Evolutionary conservation across 2,329 filamentous ascomycete genomes (phyloP).

Genomic region (Huntiella bhutanensis): DNA sequence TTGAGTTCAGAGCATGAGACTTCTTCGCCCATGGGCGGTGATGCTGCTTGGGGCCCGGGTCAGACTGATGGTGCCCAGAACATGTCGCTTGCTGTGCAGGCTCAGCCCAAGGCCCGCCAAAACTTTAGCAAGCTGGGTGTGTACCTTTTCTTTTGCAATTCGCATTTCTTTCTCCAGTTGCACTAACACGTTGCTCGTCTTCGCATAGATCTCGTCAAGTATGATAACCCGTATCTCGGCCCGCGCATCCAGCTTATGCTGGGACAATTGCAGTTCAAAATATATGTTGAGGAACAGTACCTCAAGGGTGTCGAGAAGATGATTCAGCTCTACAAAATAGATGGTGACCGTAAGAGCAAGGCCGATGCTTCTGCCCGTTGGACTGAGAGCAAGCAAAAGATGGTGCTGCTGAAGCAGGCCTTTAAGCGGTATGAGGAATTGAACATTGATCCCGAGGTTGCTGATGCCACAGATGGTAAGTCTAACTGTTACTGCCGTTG

Average conservation of each 20-base stretch:
- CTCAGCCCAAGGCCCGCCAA: conserved; percentile 54
- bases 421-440: conserved; percentile 94
- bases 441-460: conserved; percentile 74
- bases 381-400: conserved; percentile 95
- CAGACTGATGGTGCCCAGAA: conserved; percentile 44
- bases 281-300: conserved; percentile 97
- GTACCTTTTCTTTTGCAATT: conserved; percentile 16
- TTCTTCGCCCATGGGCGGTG: conserved; percentile 57
- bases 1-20: conserved; percentile 28
- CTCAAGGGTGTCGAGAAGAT: conserved; percentile 98
- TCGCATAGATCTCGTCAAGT: conserved; percentile 78
- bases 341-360: conserved; percentile 89
- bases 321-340: conserved; percentile 93
- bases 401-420: conserved; percentile 84
- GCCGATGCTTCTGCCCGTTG: conserved; percentile 76
- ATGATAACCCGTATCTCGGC: conserved; percentile 85
- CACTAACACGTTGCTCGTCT: neutral
- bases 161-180: neutral
- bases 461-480: conserved; percentile 65
- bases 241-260: conserved; percentile 98
- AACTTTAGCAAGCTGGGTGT: conserved; percentile 94
- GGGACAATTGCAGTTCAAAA: conserved; percentile 94
- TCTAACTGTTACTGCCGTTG: neutral
- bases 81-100: conserved; percentile 30
- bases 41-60: conserved; percentile 61